Percentiles rank a stretch among this genome's conserved stretches.
phyloP scores from a whole-genome alignment of 148 eudicot genomes.

The Rhododendron griersonianum region DNA sequence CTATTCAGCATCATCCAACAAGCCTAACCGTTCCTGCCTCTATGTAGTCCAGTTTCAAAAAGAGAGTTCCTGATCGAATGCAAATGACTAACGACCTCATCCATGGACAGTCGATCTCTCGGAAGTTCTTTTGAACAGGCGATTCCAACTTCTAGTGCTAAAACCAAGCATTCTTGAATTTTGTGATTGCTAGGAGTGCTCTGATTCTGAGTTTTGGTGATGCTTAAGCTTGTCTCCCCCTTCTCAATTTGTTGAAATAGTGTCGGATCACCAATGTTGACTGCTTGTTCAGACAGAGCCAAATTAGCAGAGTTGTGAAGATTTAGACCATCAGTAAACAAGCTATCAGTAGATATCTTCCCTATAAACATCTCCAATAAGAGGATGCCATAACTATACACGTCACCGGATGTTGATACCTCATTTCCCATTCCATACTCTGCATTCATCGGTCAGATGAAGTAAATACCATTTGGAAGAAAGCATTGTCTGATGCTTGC shows the following conservation, averaged over 20 bases:
- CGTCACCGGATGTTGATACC: slow-evolving; percentile 5
- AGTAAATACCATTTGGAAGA: too few species aligned
- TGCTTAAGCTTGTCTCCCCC: neutral
- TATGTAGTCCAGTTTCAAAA: neutral
- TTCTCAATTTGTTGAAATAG: neutral
- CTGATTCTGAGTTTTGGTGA: neutral
- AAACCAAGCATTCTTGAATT: slow-evolving; percentile 7
- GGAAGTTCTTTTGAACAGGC: slow-evolving; percentile 10
- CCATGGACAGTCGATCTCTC: neutral
- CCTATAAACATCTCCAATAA: neutral
- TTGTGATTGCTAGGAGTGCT: neutral
- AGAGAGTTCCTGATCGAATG: neutral
- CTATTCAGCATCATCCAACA: too few species aligned
- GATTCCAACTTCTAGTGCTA: slow-evolving; percentile 12
- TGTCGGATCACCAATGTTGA: neutral
- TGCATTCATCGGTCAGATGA: neutral
- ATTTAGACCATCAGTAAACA: neutral
- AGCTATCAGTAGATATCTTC: neutral
- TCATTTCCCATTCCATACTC: slow-evolving; percentile 15
- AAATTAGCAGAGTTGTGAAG: neutral
- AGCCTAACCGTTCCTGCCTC: too few species aligned
- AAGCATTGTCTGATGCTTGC: too few species aligned
- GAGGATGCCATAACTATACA: slow-evolving; percentile 20
- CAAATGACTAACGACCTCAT: neutral
- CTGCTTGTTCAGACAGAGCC: neutral